Conservation (phyloP, 1,284 basidiomycete genomes). For the Irpex rosettiformis region DNA sequence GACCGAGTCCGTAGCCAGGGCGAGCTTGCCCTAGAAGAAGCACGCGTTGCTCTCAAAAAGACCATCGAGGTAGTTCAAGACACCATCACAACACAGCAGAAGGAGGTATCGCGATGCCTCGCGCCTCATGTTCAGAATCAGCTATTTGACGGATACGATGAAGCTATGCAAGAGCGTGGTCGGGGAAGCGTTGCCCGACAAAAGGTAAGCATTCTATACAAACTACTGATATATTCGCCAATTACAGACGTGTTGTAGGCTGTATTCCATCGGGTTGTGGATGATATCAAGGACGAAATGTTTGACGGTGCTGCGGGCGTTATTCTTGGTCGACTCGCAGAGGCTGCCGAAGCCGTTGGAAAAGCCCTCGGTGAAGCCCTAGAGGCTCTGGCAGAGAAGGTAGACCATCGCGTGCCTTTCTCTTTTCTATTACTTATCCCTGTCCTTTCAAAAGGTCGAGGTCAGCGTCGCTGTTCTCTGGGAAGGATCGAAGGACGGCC, state of each 20-base stretch:
- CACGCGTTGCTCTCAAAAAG: constrained; percentile 43
- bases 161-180: constrained; percentile 51
- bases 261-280: constrained; percentile 43
- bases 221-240: too few relatives aligned
- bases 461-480: constrained; percentile 57
- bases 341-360: constrained; percentile 48
- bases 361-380: constrained; percentile 43
- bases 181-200: constrained; percentile 56
- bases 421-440: background rate
- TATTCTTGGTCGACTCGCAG: constrained; percentile 42
- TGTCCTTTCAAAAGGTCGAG: constrained; percentile 41
- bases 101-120: constrained; percentile 55
- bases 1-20: background rate
- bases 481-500: constrained; percentile 49
- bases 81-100: constrained; percentile 50
- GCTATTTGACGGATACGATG: constrained; percentile 46
- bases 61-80: constrained; percentile 46
- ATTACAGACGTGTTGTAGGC: too few relatives aligned
- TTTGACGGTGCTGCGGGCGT: constrained; percentile 52
- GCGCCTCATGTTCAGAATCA: constrained; percentile 53
- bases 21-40: constrained; percentile 49
- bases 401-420: constrained; percentile 20
- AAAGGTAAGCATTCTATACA: constrained; percentile 38
- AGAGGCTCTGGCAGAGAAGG: constrained; percentile 51
- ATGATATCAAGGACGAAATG: constrained; percentile 41